phyloP scores from a whole-genome alignment of 176 grass and related monocot species.

The Sorghum bicolor region Sorghum_bicolor_NCBIv3 NC_012872.2:73700001-73700500 shows the following conservation, averaged over 20 bases:
- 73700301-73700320: not conserved
- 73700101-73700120: no score
- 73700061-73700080: no score
- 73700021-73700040: no score
- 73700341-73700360: not conserved
- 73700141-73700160: not conserved
- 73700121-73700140: not conserved
- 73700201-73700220: not conserved
- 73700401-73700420: constrained; percentile 41
- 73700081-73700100: no score
- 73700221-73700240: not conserved
- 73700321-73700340: not conserved
- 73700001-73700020: no score
- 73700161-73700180: not conserved
- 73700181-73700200: not conserved
- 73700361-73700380: not conserved
- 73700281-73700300: not conserved
- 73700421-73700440: constrained; percentile 19
- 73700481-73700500: not conserved
- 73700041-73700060: no score
- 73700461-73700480: constrained; percentile 25
- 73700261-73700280: not conserved
- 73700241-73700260: not conserved
- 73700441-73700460: constrained; percentile 42
- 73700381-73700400: constrained; percentile 10